Percentiles rank a stretch among this genome's conserved stretches.
phyloP scores from a whole-genome alignment of 2,329 filamentous ascomycete genomes.

The Corynespora cassiicola region DNA sequence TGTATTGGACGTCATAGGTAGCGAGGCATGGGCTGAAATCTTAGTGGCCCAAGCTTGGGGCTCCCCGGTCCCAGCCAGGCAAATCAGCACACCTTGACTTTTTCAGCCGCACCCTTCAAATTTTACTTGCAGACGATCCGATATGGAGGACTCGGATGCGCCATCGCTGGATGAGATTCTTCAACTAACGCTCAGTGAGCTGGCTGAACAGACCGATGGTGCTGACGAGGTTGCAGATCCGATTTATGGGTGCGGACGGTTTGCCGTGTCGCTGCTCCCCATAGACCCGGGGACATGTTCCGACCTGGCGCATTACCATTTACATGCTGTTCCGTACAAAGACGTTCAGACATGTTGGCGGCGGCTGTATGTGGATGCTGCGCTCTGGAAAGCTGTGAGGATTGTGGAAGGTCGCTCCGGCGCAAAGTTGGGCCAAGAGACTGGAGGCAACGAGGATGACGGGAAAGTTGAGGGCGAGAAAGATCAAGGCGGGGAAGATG shows the following conservation, averaged over 20 bases:
- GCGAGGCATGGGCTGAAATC: too few species aligned
- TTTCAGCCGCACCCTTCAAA: too few species aligned
- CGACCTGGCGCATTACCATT: conserved; percentile 66
- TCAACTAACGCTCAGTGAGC: conserved; percentile 29
- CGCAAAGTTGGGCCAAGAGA: conserved; percentile 4
- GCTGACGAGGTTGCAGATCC: too few species aligned
- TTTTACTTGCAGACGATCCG: too few species aligned
- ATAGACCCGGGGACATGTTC: conserved; percentile 59
- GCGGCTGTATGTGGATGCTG: conserved; percentile 73
- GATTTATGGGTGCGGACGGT: conserved; percentile 50
- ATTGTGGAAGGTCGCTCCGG: conserved; percentile 34
- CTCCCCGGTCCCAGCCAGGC: too few species aligned
- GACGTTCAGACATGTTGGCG: conserved; percentile 73
- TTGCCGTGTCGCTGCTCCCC: conserved; percentile 45
- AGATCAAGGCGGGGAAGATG: conserved; percentile 21
- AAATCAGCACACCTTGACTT: too few species aligned
- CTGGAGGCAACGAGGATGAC: conserved; percentile 15
- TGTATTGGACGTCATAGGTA: too few species aligned
- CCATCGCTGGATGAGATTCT: conserved; percentile 31
- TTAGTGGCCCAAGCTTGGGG: too few species aligned
- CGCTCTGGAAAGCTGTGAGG: conserved; percentile 65
- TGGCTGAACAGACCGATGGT: too few species aligned
- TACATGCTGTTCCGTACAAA: conserved; percentile 74
- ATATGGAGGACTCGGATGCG: too few species aligned
- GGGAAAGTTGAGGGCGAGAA: conserved; percentile 6